Base-by-base conservation (phyloP, 108 stramenopile genomes). In the Pseudonitzschia multiseries region DNA sequence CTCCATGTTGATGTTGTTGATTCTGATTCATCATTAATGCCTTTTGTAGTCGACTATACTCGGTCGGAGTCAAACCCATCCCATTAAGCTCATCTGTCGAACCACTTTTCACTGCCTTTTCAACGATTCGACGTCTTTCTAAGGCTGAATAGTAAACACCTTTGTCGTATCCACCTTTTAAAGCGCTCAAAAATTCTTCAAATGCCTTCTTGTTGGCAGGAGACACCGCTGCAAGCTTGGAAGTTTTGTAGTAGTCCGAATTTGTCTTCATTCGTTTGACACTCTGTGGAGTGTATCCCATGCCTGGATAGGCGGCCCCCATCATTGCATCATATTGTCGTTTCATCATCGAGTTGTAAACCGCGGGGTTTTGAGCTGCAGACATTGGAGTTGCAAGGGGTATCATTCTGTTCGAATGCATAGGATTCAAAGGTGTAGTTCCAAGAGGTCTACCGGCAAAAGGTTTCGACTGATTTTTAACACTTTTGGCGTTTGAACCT, bases 141-240 rank as follows among this genome's bases (percentile, higher is more conserved):
- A 89, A 69, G 5, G 86, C 87, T 24, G 88, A 90, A 50, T 81
- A 70, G 67, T 86, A 89, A 4, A 91, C 75, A 0, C 92, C 89
- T 77, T 77, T 77, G 26, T 89, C 76, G 68, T 90, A 90, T 20
- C 92, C 92, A 46, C 89, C 92, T 41, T 86, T 81, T 17, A 93
- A 80, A n/a, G 42, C 66, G 17, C n/a, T 50, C 66, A 67, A 48
- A 48, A 67, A 67, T 8, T 1, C 28, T 26, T 67, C 66, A 21
- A 50, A 32, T 13, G 13, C 33, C 32, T 40, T 62, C 61, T 62
- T 62, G 32, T 62, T 62, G 61, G 31, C 32, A 6, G 61, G 61
- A 40, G 61, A 62, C 24, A 48, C 15, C 21, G 22, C 0, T n/a
- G 66, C 22, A 48, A 43, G 27, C 24, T 48, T 48, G 15, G 66